phyloP scores from a whole-genome alignment of 2,329 filamentous ascomycete species.

The Aureobasidium melanogenum region DNA sequence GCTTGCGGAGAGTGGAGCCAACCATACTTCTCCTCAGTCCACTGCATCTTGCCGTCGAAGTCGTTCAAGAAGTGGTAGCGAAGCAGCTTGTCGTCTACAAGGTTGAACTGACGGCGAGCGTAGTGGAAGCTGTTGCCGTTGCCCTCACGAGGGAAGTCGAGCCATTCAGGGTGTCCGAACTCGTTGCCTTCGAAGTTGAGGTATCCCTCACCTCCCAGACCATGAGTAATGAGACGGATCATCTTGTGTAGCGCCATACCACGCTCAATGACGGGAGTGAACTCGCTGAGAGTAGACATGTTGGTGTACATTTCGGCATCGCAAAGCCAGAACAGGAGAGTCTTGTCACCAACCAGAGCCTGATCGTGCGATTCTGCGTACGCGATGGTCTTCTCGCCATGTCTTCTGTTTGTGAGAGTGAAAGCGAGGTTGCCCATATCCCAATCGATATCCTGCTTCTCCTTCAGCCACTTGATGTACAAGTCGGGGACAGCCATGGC shows the following conservation, averaged over 20 bases:
- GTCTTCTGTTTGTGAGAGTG: constrained; percentile 83
- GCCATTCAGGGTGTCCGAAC: constrained; percentile 97
- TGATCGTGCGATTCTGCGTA: constrained; percentile 97
- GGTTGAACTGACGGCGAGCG: constrained; percentile 73
- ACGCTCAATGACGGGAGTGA: constrained; percentile 81
- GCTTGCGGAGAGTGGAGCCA: constrained; percentile 84
- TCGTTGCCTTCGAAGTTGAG: constrained; percentile 99
- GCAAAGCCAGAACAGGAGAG: constrained; percentile 95
- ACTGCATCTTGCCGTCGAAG: constrained; percentile 89
- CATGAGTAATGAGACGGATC: constrained; percentile 89
- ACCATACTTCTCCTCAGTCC: constrained; percentile 75
- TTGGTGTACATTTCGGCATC: constrained; percentile 96
- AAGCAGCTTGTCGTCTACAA: constrained; percentile 75
- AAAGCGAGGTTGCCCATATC: constrained; percentile 77
- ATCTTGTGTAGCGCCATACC: constrained; percentile 94
- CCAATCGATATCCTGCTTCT: constrained; percentile 85
- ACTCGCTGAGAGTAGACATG: constrained; percentile 79
- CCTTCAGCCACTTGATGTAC: constrained; percentile 98
- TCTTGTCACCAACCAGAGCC: constrained; percentile 93
- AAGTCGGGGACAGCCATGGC: constrained; percentile 98
- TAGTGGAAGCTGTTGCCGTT: constrained; percentile 32
- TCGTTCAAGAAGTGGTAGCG: constrained; percentile 88
- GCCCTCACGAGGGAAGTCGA: constrained; percentile 91
- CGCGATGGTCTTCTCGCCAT: constrained; percentile 96
- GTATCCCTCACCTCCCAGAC: constrained; percentile 88